Conservation (phyloP, 192 early-diverging fungal species). For the Ambispora gerdemannii region DNA sequence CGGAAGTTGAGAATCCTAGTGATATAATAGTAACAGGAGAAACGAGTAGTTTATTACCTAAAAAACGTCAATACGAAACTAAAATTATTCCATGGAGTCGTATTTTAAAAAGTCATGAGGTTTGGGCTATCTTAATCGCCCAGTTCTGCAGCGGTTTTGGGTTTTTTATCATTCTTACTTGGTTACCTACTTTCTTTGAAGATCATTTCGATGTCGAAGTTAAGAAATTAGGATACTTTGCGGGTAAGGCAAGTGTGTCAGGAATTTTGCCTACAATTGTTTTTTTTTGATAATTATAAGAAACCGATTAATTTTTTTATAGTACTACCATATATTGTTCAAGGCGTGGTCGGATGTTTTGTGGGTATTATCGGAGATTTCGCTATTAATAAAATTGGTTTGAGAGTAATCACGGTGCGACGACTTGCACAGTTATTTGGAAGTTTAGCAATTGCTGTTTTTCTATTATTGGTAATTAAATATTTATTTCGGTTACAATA, state of each 20-base stretch:
- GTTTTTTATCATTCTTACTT: conserved; percentile 40
- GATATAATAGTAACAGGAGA: no score
- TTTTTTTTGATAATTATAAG: not conserved
- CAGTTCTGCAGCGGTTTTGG: conserved; percentile 36
- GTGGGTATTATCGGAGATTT: conserved; percentile 39
- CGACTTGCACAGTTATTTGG: conserved; percentile 33
- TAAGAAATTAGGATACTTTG: conserved; percentile 38
- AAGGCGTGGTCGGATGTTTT: conserved; percentile 32
- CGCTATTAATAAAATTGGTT: conserved; percentile 28
- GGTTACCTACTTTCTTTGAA: conserved; percentile 41
- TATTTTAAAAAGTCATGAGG: conserved; percentile 9
- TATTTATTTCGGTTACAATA: not conserved
- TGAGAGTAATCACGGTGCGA: conserved; percentile 30
- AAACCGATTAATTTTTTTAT: not conserved
- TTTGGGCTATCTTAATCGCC: conserved; percentile 9
- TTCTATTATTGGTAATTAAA: conserved; percentile 28
- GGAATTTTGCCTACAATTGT: not conserved
- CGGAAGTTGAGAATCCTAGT: not conserved
- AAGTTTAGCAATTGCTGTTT: conserved; percentile 32
- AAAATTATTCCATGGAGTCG: conserved; percentile 11
- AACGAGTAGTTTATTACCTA: not conserved
- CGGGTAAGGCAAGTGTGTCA: conserved; percentile 30
- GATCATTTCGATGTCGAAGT: conserved; percentile 40
- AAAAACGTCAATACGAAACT: not conserved
- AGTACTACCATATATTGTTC: conserved; percentile 37